A percentile compares a stretch with the other conserved stretches of the same genome.
These are phyloP conservation scores for Hypoxylon cercidicola DNA, from an alignment of 495 filamentous ascomycete species.

Conservation along the genomic window DNA sequence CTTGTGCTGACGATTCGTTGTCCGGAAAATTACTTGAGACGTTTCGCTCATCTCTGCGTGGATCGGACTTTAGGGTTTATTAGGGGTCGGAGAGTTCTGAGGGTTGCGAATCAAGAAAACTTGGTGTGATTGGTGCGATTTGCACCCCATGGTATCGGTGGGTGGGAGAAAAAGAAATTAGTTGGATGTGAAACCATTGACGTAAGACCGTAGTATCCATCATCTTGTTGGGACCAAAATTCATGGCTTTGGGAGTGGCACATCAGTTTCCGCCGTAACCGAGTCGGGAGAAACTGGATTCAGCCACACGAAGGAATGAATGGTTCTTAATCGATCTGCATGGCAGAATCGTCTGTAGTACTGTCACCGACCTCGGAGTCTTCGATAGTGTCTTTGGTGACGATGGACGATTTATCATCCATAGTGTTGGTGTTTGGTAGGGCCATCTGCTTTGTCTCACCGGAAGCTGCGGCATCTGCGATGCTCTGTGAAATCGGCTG, in stretches of 20 bases:
- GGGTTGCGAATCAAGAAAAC: not conserved
- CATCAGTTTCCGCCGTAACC: constrained; percentile 5
- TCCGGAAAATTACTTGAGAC: not conserved
- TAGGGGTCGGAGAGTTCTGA: not conserved
- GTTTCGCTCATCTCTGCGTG: not conserved
- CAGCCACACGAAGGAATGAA: not conserved
- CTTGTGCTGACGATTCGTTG: not conserved
- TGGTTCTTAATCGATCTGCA: constrained; percentile 42
- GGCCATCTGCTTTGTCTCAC: constrained; percentile 11
- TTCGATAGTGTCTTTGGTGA: constrained; percentile 7
- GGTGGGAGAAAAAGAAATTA: constrained; percentile 7
- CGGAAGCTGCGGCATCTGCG: not conserved
- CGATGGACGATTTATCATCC: constrained; percentile 23
- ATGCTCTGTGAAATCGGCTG: constrained; percentile 5
- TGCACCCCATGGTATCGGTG: not conserved
- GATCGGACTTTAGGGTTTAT: not conserved
- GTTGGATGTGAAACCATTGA: constrained; percentile 1
- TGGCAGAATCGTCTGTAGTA: constrained; percentile 33
- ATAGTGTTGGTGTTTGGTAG: constrained; percentile 24
- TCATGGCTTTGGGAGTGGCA: not conserved
- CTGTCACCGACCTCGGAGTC: constrained; percentile 13
- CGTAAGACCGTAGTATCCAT: constrained; percentile 13
- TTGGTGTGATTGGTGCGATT: not conserved
- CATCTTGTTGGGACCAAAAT: constrained; percentile 1
- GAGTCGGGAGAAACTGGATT: constrained; percentile 1